Evolutionary conservation across 1,139 yeast species (phyloP).

Genomic region (Zhuliangozyma blackwelliae): DNA sequence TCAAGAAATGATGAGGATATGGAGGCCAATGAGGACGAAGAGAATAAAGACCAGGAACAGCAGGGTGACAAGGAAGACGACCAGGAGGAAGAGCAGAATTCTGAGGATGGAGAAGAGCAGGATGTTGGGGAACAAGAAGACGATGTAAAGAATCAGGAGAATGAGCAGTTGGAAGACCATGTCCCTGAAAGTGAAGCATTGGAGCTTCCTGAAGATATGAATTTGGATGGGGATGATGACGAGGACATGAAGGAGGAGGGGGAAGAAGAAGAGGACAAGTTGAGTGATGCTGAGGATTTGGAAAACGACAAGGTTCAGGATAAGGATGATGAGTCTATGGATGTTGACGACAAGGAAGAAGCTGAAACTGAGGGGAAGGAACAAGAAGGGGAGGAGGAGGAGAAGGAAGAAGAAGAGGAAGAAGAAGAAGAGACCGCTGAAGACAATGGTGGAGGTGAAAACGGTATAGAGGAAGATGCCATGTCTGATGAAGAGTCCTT

Average conservation of each 20-base stretch:
- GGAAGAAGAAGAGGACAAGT: slow-evolving; percentile 27
- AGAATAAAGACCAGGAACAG: slow-evolving; percentile 20
- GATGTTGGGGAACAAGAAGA: slow-evolving; percentile 76
- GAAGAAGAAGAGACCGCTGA: slow-evolving; percentile 17
- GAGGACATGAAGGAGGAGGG: slow-evolving; percentile 41
- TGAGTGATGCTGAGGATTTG: slow-evolving; percentile 18
- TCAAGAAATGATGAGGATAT: slow-evolving; percentile 54
- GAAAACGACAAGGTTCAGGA: slow-evolving; percentile 20
- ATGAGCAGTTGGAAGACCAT: slow-evolving; percentile 63
- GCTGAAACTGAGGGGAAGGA: slow-evolving; percentile 19
- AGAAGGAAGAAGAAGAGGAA: slow-evolving; percentile 24
- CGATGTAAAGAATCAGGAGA: slow-evolving; percentile 68
- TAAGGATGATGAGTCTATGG: slow-evolving; percentile 17
- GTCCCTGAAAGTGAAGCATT: slow-evolving; percentile 80
- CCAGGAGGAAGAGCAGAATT: slow-evolving; percentile 30
- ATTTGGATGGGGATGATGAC: slow-evolving; percentile 69
- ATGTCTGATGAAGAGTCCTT: slow-evolving; percentile 12
- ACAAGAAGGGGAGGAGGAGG: slow-evolving; percentile 25
- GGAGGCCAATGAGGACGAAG: slow-evolving; percentile 57
- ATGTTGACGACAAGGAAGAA: slow-evolving; percentile 17
- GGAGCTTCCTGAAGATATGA: slow-evolving; percentile 83
- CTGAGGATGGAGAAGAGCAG: slow-evolving; percentile 50
- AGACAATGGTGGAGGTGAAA: slow-evolving; percentile 14
- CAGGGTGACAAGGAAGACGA: slow-evolving; percentile 31
- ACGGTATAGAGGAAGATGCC: slow-evolving; percentile 9